phyloP scores from a whole-genome alignment of 306 rosid genomes.

The Sophora flavescens region DNA sequence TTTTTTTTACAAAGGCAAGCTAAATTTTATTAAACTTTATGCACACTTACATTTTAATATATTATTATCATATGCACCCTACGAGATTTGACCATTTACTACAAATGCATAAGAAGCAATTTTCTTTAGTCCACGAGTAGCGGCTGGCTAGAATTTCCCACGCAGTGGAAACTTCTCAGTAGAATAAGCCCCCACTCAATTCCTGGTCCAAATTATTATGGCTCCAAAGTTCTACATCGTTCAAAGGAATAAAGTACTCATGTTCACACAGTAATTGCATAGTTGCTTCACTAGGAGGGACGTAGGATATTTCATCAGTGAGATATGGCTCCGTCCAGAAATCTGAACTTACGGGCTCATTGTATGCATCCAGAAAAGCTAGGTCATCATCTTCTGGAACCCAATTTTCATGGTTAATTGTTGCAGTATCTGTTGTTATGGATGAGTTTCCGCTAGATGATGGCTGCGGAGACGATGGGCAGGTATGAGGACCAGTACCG shows the following conservation, averaged over 20 bases:
- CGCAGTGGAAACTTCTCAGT: not conserved
- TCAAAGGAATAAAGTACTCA: not conserved
- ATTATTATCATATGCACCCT: too few relatives aligned
- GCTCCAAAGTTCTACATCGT: constrained; percentile 30
- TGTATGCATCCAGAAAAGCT: not conserved
- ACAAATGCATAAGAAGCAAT: too few relatives aligned
- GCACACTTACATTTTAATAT: too few relatives aligned
- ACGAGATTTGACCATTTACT: too few relatives aligned
- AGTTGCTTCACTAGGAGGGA: constrained; percentile 3
- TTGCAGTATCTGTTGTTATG: not conserved
- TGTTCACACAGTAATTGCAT: not conserved
- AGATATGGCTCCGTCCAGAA: constrained; percentile 44
- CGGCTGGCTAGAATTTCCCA: too few relatives aligned
- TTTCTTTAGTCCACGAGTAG: too few relatives aligned
- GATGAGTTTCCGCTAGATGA: not conserved
- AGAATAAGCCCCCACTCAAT: constrained; percentile 1
- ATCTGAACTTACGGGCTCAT: not conserved
- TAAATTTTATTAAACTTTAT: too few relatives aligned
- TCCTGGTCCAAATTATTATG: not conserved
- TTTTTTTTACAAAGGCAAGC: too few relatives aligned
- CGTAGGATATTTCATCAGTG: constrained; percentile 36
- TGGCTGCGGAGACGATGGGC: not conserved
- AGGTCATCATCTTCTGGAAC: not conserved
- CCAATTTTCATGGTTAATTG: not conserved
- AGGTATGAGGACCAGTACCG: not conserved